phyloP scores from a whole-genome alignment of 2,329 filamentous ascomycete species.

The Zymoseptoria tritici region DNA sequence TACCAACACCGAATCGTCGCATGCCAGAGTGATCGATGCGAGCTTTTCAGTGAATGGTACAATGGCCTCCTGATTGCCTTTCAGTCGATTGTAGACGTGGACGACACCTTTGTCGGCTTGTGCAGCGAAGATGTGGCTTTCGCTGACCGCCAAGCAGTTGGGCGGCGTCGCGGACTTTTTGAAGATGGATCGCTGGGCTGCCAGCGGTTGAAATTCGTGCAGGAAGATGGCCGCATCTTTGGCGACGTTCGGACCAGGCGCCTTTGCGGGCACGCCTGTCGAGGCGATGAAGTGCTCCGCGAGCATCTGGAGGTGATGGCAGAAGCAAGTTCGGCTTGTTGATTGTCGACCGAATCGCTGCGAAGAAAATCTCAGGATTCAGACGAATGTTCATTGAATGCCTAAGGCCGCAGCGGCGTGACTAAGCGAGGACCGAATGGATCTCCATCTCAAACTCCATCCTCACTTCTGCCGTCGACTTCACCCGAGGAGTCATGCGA shows the following conservation, averaged over 20 bases:
- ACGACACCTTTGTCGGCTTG: slow-evolving; percentile 88
- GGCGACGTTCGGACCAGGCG: slow-evolving; percentile 43
- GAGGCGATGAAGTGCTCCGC: slow-evolving; percentile 45
- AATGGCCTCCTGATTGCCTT: slow-evolving; percentile 79
- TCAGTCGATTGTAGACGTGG: slow-evolving; percentile 79
- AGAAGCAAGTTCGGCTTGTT: background rate
- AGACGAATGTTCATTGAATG: too few species aligned
- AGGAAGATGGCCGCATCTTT: slow-evolving; percentile 84
- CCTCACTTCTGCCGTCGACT: too few species aligned
- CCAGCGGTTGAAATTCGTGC: slow-evolving; percentile 71
- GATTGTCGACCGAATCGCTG: background rate
- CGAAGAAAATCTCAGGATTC: background rate
- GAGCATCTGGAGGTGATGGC: slow-evolving; percentile 34
- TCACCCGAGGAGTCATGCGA: too few species aligned
- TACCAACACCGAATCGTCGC: slow-evolving; percentile 59
- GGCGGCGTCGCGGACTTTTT: slow-evolving; percentile 84
- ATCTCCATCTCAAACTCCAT: too few species aligned
- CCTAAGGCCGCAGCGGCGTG: too few species aligned
- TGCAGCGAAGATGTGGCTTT: slow-evolving; percentile 80
- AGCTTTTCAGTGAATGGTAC: slow-evolving; percentile 85
- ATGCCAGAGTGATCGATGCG: slow-evolving; percentile 65
- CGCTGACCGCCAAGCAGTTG: slow-evolving; percentile 72
- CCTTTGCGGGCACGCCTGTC: slow-evolving; percentile 36
- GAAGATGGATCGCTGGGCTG: slow-evolving; percentile 67
- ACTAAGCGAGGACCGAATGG: too few species aligned